Conservation (phyloP, 2,329 filamentous ascomycete genomes). For the Beauveria pseudobassiana region DNA sequence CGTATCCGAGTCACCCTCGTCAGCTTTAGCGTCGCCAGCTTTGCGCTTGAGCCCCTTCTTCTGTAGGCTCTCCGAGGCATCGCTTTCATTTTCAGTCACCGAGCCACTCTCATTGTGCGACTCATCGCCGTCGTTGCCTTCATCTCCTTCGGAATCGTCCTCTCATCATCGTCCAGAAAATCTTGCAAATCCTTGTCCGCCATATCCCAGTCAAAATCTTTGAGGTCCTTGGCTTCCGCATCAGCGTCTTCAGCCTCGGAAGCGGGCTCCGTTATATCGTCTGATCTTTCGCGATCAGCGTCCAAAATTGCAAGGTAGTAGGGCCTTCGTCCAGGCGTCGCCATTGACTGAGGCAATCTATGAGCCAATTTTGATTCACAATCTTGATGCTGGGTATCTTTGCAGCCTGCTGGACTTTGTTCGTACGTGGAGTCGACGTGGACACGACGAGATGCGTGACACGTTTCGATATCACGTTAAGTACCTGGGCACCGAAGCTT, state of each 20-base stretch:
- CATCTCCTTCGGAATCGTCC: constrained; percentile 16
- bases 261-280: constrained; percentile 25
- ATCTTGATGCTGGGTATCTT: constrained; percentile 78
- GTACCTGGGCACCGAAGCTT: constrained; percentile 69
- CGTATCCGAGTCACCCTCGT: constrained; percentile 27
- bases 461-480: constrained; percentile 49
- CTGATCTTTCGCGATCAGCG: constrained; percentile 45
- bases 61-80: constrained; percentile 19
- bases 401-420: constrained; percentile 83
- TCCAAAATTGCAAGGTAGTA: constrained; percentile 73
- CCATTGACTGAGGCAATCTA: constrained; percentile 81
- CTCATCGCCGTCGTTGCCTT: constrained; percentile 16
- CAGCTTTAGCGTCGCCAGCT: constrained; percentile 19
- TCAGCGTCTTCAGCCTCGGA: constrained; percentile 25
- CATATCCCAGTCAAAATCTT: constrained; percentile 53
- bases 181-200: constrained; percentile 68
- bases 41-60: constrained; percentile 29
- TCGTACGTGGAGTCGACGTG: constrained; percentile 66
- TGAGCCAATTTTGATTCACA: constrained; percentile 85
- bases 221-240: constrained; percentile 36
- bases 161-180: constrained; percentile 52
- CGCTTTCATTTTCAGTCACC: constrained; percentile 21
- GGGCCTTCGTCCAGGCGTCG: constrained; percentile 66
- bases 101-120: background rate
- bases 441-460: constrained; percentile 71